Percentiles rank a stretch among this genome's conserved stretches.
These are phyloP conservation scores for Bipolaris sorokiniana DNA, from an alignment of 2,329 filamentous ascomycete genomes.

Conservation along the genomic window DNA sequence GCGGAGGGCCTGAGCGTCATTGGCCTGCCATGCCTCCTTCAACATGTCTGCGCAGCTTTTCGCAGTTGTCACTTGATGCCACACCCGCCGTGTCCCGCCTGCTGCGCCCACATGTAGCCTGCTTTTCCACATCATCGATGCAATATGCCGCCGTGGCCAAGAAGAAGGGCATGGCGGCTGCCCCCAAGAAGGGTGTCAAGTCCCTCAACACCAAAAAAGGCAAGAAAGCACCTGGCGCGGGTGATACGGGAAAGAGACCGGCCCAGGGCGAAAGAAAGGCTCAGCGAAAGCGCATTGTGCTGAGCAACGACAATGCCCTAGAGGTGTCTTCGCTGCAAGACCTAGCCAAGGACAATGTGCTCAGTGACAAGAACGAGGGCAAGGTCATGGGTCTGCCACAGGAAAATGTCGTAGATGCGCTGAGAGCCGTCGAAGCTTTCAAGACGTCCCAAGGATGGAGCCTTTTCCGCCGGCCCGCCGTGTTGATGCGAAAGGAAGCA, in stretches of 20 bases:
- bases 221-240: conserved; percentile 48
- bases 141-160: conserved; percentile 35
- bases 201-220: conserved; percentile 51
- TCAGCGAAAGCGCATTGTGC: conserved; percentile 83
- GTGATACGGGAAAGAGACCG: conserved; percentile 61
- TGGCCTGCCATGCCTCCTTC: conserved; percentile 39
- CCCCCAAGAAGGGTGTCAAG: conserved; percentile 48
- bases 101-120: conserved; percentile 33
- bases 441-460: conserved; percentile 88
- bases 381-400: conserved; percentile 74
- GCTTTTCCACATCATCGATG: conserved; percentile 46
- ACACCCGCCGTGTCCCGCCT: conserved; percentile 33
- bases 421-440: conserved; percentile 87
- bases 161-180: conserved; percentile 35
- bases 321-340: conserved; percentile 72
- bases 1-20: conserved; percentile 35
- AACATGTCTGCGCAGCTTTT: conserved; percentile 41
- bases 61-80: conserved; percentile 41
- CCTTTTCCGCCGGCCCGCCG: conserved; percentile 81
- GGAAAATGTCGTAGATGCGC: conserved; percentile 73
- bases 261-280: conserved; percentile 83
- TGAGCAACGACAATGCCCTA: conserved; percentile 93
- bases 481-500: conserved; percentile 80
- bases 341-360: conserved; percentile 62
- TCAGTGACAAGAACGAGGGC: conserved; percentile 58